Evolutionary conservation across 2,329 filamentous ascomycete species (phyloP), one percentile per base, ranked within the genome.

Genomic region (Trichoderma atrobrunneum): DNA sequence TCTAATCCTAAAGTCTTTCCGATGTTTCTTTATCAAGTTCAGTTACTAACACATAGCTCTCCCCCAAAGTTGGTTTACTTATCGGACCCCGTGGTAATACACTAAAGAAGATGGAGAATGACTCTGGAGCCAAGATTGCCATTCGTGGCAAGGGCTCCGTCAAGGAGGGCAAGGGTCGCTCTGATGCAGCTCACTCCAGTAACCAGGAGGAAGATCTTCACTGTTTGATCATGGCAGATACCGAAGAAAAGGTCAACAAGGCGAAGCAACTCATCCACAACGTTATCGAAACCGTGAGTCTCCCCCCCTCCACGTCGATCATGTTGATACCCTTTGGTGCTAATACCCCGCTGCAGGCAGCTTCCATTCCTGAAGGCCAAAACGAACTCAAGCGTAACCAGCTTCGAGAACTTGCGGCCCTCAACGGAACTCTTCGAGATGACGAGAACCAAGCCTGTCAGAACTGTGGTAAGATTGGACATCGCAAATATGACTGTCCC

Each of bases 51-150:
- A 93, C 90, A 86, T 92, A 95, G 92, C 90, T 92, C 85, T 87
- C 87, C 84, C 89, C 89, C 92, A 91, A 97, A 99, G 96, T 99
- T 90, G 96, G 96, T 85, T 91, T 99, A 89, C 94, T 99, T 84
- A 99, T 99, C 91, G 96, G 96, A 85, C 96, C 96, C 85, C 96
- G 96, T 95, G 96, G 96, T 85, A 99, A 99, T 83, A 99, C 96
- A 77, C 86, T 99, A 81, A 99, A 99, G 87, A 99, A 98, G 84
- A 99, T 99, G 96, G 96, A 99, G 83, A 90, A 92, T 80, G 95
- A 99, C 85, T 99, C 96, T 72, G 92, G 92, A 75, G 96, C 96
- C 82, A 99, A 99, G 85, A 99, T 99, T 86, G 96, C 96, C 77
- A 99, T 99, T 81, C 95, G 96, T 84, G 96, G 96, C 87, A 99